These are phyloP conservation scores for Ostreobium quekettii DNA, from an alignment of 139 green algal species.

Conservation along the genomic window DNA sequence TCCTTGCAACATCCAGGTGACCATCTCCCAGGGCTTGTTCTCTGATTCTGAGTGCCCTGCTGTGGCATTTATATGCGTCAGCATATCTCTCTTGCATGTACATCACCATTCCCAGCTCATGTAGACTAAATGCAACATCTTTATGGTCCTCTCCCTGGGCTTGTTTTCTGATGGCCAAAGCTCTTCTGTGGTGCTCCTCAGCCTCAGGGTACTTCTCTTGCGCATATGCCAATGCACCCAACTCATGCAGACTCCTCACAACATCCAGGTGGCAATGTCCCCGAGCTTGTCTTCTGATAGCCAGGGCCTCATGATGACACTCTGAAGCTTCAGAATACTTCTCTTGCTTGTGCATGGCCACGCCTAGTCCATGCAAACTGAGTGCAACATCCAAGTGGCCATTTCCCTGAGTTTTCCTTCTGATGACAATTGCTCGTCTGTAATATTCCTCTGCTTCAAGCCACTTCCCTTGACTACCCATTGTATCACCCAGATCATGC, in stretches of 20 bases:
- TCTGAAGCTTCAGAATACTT: background rate
- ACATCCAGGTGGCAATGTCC: background rate
- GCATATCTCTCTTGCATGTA: background rate
- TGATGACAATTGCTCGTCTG: background rate
- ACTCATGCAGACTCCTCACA: background rate
- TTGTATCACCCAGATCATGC: background rate
- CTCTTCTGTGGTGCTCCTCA: background rate
- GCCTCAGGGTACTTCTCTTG: background rate
- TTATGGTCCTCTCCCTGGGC: background rate
- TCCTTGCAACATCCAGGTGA: background rate
- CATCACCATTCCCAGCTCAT: background rate
- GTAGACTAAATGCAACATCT: background rate
- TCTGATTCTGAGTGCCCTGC: background rate
- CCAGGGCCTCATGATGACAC: background rate
- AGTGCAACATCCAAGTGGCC: background rate
- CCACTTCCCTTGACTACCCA: background rate
- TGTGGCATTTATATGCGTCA: background rate
- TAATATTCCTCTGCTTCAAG: background rate
- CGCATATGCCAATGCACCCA: background rate
- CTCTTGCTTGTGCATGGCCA: background rate
- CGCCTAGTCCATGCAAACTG: background rate
- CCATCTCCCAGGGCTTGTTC: background rate
- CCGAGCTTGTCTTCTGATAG: background rate
- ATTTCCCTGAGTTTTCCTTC: background rate
- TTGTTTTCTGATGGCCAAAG: background rate